Evolutionary conservation across 2,329 filamentous ascomycete species (phyloP), one percentile per base, ranked within the genome.

Genomic region (Aureobasidium melanogenum): DNA sequence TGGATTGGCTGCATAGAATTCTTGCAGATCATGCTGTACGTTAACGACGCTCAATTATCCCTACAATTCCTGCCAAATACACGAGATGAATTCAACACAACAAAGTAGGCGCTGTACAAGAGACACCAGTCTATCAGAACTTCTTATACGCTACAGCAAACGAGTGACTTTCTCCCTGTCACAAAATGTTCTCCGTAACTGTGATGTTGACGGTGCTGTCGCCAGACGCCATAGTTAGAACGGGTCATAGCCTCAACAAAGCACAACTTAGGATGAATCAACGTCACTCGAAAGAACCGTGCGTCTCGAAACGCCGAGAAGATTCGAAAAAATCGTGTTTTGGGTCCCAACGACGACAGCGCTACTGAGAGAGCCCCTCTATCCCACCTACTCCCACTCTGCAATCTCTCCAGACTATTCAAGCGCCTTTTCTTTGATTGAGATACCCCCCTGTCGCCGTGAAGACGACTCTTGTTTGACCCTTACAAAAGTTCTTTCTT

Each of bases 341-440:
- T 41, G 50, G 48, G 48, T 38, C 50, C 50, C 50, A 54, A 54
- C 50, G 50, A 54, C 50, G 50, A 51, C 50, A 54, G 50, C 50
- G 50, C 50, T 36, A 51, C 30, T 9, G 26, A 28, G 22, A 41
- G 50, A 57, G 54, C 54, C 54, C 54, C 54, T 57, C 54, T 57
- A 57, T 57, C 54, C 39, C 54, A 57, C 44, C 44, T 47, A 28
- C 43, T 46, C 51, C 51, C 36, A 22, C 44, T 55, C 38, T 43
- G 12, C 46, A 50, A 22, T 54, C 34, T 54, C 41, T 47, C 54
- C 54, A 57, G 41, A 57, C 54, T 46, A 46, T 57, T 38, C 54
- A 46, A 57, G 41, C 54, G 54, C 54, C 44, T 59, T 57, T 50
- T 59, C 34, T 48, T 59, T 59, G 56, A 59, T 59, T 41, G 56